Base-by-base conservation (phyloP, 202 grass and related monocot genomes). In the Sporobolus alterniflorus region DNA sequence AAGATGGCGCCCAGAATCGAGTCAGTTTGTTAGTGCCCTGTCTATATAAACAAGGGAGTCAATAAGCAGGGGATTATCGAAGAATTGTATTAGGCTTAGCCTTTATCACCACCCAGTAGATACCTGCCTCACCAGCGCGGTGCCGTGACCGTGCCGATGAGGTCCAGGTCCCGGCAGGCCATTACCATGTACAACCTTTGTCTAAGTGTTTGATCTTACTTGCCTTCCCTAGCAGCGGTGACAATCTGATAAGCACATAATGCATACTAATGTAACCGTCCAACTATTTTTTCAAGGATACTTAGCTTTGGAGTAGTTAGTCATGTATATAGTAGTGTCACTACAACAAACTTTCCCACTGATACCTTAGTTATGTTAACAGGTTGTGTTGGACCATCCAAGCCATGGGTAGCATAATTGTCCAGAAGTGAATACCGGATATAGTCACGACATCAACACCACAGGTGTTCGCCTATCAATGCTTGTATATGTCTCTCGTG, bases 331-430 rank as follows among this genome's bases (percentile, higher is more conserved):
- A 63, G 1, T 20, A 1, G 11, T 32, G 46, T 26, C 25, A 9
- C 68, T 57, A 57, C 22, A 20, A n/a, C 1, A 6, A 84, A 34
- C 17, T 69, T 33, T 5, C 13, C 11, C 52, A 75, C 55, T 89
- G 20, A 81, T 31, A 50, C 22, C 30, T 76, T 71, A 2, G 9
- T n/a, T 26, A n/a, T 36, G 56, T 59, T 64, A 47, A 82, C 33
- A 94, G 91, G 88, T 97, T 59, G 89, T 97, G 80, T 51, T 94
- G 78, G 87, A 92, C 6, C 92, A 93, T 79, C 88, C 94, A 30
- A 67, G 29, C 66, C 69, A 66, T 81, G 83, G 80, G 26, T 76
- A 87, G 17, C 65, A 93, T 48, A 73, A 80, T 26, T 84, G 86
- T 42, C 74, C 69, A 69, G 75, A 88, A 12, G 55, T 39, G 59